A percentile compares a stretch with the other conserved stretches of the same genome.
Conservation (phyloP, 257 asterid genomes). For the Knoxia roxburghii region DNA sequence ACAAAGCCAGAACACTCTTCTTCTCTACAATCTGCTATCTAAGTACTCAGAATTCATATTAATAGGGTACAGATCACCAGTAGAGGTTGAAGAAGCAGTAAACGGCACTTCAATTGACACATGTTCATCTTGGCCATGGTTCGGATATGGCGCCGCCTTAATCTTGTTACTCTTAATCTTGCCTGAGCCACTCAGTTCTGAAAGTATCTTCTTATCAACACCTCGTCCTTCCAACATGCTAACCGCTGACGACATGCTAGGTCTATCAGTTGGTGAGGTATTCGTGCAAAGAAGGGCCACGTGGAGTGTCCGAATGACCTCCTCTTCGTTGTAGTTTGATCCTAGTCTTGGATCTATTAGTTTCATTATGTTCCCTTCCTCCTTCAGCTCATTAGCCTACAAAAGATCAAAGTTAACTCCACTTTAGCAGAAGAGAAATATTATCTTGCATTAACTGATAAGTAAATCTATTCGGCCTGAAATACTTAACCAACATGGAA, state of each 20-base stretch:
- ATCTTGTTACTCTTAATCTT: neutral
- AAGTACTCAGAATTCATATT: constrained; percentile 21
- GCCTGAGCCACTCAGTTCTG: constrained; percentile 11
- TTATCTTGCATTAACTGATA: too few species aligned
- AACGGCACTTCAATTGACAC: constrained; percentile 40
- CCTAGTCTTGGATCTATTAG: constrained; percentile 53
- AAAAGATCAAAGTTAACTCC: neutral
- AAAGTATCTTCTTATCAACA: constrained; percentile 17
- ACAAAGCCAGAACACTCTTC: too few species aligned
- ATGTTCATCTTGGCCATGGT: too few species aligned
- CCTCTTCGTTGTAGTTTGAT: constrained; percentile 31
- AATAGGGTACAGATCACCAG: constrained; percentile 47
- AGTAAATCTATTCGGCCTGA: too few species aligned
- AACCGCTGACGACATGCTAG: constrained; percentile 54
- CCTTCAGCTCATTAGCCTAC: constrained; percentile 46
- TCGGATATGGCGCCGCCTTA: too few species aligned
- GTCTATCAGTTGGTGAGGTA: constrained; percentile 36
- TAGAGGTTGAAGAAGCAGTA: constrained; percentile 35
- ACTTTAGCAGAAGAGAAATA: neutral
- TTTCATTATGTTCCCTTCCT: constrained; percentile 34
- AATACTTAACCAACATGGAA: too few species aligned
- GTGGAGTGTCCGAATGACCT: constrained; percentile 31
- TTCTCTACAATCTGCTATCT: constrained; percentile 8
- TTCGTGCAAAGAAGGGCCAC: constrained; percentile 51
- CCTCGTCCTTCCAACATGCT: constrained; percentile 54